phyloP scores from a whole-genome alignment of 2,329 filamentous ascomycete species.

The Claviceps sp. region DNA sequence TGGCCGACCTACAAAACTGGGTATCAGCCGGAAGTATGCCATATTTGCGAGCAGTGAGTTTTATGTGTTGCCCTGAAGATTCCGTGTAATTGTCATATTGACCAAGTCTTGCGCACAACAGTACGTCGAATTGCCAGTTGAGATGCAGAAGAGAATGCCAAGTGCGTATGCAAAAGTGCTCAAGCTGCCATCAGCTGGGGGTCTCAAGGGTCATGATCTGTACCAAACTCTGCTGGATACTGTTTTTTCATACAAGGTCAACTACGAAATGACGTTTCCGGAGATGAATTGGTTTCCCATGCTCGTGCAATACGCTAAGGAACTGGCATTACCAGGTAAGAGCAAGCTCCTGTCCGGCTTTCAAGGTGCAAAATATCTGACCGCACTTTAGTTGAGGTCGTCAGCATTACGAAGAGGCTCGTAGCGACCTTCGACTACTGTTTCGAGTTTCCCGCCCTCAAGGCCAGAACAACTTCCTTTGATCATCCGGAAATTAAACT shows the following conservation, averaged over 20 bases:
- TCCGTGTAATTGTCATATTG: not conserved
- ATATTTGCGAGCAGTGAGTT: conserved; percentile 53
- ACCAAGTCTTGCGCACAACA: conserved; percentile 19
- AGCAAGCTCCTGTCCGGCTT: conserved; percentile 1
- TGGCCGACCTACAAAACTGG: conserved; percentile 62
- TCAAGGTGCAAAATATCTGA: conserved; percentile 13
- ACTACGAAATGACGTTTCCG: conserved; percentile 61
- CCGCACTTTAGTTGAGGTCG: conserved; percentile 38
- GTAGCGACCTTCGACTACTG: conserved; percentile 35
- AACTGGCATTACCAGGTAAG: conserved; percentile 62
- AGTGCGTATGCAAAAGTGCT: conserved; percentile 45
- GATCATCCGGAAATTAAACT: conserved; percentile 65
- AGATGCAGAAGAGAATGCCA: conserved; percentile 54
- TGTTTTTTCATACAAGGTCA: conserved; percentile 47
- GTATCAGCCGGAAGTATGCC: conserved; percentile 53
- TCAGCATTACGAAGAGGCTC: conserved; percentile 31
- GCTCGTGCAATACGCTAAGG: conserved; percentile 54
- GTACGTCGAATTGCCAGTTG: conserved; percentile 44
- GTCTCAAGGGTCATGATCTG: conserved; percentile 42
- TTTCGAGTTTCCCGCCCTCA: conserved; percentile 35
- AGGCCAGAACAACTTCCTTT: conserved; percentile 31
- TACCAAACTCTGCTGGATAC: conserved; percentile 51
- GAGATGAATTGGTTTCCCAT: conserved; percentile 57
- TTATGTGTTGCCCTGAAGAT: not conserved
- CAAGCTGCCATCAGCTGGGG: conserved; percentile 30